A percentile compares a stretch with the other conserved stretches of the same genome.
Evolutionary conservation across 176 grass and related monocot species (phyloP).

Genomic region (Aegilops umbellulata): DNA sequence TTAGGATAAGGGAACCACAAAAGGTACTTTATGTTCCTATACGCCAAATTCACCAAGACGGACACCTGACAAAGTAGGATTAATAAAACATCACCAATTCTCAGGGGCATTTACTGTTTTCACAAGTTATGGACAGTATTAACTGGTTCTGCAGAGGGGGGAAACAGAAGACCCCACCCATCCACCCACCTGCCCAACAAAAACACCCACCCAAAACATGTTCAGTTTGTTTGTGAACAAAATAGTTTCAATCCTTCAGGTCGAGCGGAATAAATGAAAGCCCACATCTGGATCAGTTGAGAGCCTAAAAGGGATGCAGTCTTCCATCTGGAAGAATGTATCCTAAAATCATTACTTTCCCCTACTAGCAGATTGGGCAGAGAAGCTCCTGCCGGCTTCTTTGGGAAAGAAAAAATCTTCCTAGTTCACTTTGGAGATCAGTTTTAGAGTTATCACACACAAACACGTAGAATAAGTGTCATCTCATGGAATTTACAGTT

Average conservation of each 20-base stretch:
- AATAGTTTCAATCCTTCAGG: not conserved
- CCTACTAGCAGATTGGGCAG: not conserved
- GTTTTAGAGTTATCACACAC: not conserved
- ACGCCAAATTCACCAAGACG: not conserved
- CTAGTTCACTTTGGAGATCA: not conserved
- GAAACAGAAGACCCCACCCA: not conserved
- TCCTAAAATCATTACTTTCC: not conserved
- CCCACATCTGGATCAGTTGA: not conserved
- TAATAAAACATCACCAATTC: not conserved
- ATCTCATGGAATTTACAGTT: not conserved
- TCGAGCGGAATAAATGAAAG: not conserved
- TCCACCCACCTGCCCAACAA: not conserved
- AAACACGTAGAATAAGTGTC: not conserved
- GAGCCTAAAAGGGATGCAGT: not conserved
- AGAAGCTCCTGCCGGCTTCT: not conserved
- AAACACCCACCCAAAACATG: not conserved
- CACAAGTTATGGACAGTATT: not conserved
- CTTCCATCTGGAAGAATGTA: not conserved
- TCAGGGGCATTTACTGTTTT: not conserved
- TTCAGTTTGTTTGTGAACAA: not conserved
- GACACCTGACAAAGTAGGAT: constrained; percentile 12
- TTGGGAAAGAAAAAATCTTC: not conserved
- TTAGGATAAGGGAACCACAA: not conserved
- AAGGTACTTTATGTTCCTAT: not conserved
- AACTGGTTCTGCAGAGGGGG: not conserved